Evolutionary conservation across 768 basidiomycete genomes (phyloP), one percentile per base, ranked within the genome.

Genomic region (Neoboletus brunneissimus): DNA sequence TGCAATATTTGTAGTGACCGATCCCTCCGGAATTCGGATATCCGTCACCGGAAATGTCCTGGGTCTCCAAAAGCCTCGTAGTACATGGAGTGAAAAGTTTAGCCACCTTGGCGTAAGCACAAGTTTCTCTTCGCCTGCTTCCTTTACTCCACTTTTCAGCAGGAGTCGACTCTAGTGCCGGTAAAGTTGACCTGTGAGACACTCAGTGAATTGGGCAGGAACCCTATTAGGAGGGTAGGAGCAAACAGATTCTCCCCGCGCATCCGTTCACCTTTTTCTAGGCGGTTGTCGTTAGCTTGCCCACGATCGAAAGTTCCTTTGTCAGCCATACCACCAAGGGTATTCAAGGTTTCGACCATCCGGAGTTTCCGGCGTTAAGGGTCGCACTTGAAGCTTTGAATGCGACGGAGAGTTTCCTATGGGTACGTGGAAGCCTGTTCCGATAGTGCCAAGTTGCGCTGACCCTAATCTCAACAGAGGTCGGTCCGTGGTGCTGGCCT

Each of bases 251-350:
- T 38, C n/a, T 49, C 15, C 3, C n/a, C 18, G 16, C 42, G 4
- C 50, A 37, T 44, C 7, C 44, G 10, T 45, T 63, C n/a, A 62
- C 15, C 11, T 35, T 22, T 31, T 49, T 56, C 15, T 22, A 94
- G 89, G 91, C 89, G 27, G 79, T 93, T 29, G 81, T 98, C 23
- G 88, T 95, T 72, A 87, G 91, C 58, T 81, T 98, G 55, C 88
- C 94, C 1, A 94, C 93, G 5, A 96, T 98, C 58, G 97, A 99
- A 74, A 96, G 93, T 64, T 89, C 91, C 2, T 98, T 86, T 70
- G 88, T 84, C 20, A 82, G 77, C 11, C 88, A 94, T 67, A 86
- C 84, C 9, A 81, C 90, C 0, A 91, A 87, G 67, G 86, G 88
- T 29, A 86, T 94, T 38, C 77, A 79, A 67, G 90, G 92, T 25